Percentiles rank a stretch among this genome's conserved stretches.
These are phyloP conservation scores for Rosa persica DNA, from an alignment of 306 rosid species.

Conservation along the genomic window DNA sequence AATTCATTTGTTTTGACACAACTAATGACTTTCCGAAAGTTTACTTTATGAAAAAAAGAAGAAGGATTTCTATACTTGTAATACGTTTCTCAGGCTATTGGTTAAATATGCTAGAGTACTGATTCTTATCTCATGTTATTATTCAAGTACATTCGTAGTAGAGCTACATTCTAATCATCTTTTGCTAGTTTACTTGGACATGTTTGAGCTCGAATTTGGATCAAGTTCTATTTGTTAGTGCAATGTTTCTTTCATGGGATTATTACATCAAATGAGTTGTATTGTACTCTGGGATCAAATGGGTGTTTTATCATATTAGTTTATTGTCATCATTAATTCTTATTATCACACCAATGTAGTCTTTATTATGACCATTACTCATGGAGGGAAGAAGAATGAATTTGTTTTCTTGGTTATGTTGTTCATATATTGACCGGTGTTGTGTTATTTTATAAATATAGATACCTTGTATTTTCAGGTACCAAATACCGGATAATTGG, in stretches of 20 bases:
- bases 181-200: neutral
- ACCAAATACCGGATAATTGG: slow-evolving; percentile 88
- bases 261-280: neutral
- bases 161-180: neutral
- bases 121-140: neutral
- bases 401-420: neutral
- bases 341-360: neutral
- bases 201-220: neutral
- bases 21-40: neutral
- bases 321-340: neutral
- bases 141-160: neutral
- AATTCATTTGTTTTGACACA: neutral
- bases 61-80: neutral
- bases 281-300: neutral
- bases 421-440: slow-evolving; percentile 8
- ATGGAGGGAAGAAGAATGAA: neutral
- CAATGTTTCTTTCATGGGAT: neutral
- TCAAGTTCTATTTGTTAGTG: neutral
- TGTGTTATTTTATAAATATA: neutral
- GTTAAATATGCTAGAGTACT: neutral
- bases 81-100: neutral
- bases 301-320: neutral
- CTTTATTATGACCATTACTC: neutral
- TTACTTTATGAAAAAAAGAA: neutral
- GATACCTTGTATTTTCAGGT: slow-evolving; percentile 47